phyloP scores from a whole-genome alignment of 164 flowering plant genomes.

The Nelumbo lutea region DNA sequence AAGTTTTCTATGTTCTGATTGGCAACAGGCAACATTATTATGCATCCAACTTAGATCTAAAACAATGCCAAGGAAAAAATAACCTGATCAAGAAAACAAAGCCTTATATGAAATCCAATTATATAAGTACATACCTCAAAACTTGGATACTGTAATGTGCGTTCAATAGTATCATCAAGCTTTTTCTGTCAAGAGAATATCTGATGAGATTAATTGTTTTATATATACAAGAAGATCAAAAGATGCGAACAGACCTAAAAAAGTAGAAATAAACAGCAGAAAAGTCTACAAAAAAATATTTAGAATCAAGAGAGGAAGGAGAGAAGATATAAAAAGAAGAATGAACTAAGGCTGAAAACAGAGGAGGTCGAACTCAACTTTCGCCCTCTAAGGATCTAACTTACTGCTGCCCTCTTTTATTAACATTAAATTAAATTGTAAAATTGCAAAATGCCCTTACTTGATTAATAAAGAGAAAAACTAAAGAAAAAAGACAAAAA shows the following conservation, averaged over 20 bases:
- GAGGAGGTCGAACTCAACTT: too few species aligned
- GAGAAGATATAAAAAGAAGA: not conserved
- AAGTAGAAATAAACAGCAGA: not conserved
- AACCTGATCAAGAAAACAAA: not conserved
- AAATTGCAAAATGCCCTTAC: too few species aligned
- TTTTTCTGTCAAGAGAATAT: slow-evolving; percentile 52
- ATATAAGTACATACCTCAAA: slow-evolving; percentile 59
- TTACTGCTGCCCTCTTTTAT: too few species aligned
- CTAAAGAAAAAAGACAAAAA: too few species aligned
- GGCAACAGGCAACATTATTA: not conserved
- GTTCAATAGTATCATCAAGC: slow-evolving; percentile 50
- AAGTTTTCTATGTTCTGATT: too few species aligned
- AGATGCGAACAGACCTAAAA: not conserved
- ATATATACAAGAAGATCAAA: not conserved
- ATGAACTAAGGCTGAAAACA: not conserved
- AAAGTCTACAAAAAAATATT: not conserved
- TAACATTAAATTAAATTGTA: too few species aligned
- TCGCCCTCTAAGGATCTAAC: too few species aligned
- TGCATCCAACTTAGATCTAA: not conserved
- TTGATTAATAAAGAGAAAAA: too few species aligned
- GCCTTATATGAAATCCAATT: not conserved
- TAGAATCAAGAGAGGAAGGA: not conserved
- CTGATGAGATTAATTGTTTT: not conserved
- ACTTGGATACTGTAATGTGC: slow-evolving; percentile 64
- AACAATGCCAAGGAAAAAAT: not conserved